Conservation (phyloP, 139 green algal species). For the Pleodorina starrii region DNA sequence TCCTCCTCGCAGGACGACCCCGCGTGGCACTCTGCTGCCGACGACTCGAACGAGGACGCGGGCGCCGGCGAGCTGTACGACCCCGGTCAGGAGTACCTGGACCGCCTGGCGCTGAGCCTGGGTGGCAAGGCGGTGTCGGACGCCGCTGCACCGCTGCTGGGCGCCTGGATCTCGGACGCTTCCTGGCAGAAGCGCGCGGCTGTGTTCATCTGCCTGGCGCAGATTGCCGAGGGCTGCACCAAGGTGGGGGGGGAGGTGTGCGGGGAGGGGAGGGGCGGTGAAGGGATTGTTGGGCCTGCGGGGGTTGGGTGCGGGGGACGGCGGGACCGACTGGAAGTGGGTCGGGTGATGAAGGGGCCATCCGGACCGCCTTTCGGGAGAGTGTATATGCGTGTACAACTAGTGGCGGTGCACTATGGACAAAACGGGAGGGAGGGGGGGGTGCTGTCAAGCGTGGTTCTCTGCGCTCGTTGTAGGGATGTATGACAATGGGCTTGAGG, state of each 20-base stretch:
- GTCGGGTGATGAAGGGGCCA: no score
- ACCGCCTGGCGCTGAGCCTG: slow-evolving; percentile 92
- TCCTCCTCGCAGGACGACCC: slow-evolving; percentile 86
- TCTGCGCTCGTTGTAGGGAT: no score
- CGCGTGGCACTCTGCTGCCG: slow-evolving; percentile 81
- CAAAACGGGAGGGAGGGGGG: no score
- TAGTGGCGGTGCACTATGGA: no score
- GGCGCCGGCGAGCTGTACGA: slow-evolving; percentile 83
- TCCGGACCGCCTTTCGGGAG: no score
- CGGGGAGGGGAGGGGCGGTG: no score
- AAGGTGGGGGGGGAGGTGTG: slow-evolving; percentile 87
- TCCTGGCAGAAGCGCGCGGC: slow-evolving; percentile 96
- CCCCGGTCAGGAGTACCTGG: slow-evolving; percentile 89
- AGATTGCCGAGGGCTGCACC: slow-evolving; percentile 97
- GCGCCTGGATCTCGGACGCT: slow-evolving; percentile 77
- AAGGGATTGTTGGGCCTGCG: no score
- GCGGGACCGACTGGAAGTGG: no score
- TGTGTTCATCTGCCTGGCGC: slow-evolving; percentile 91
- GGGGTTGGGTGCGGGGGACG: no score
- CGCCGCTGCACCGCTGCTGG: slow-evolving; percentile 84
- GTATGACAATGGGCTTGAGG: no score
- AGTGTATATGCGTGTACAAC: no score
- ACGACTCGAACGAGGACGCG: slow-evolving; percentile 41
- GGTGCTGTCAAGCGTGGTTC: no score
- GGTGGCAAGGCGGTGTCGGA: slow-evolving; percentile 89